Evolutionary conservation across 306 rosid genomes (phyloP), one percentile per base, ranked within the genome.

Genomic region (Malus asiatica): DNA sequence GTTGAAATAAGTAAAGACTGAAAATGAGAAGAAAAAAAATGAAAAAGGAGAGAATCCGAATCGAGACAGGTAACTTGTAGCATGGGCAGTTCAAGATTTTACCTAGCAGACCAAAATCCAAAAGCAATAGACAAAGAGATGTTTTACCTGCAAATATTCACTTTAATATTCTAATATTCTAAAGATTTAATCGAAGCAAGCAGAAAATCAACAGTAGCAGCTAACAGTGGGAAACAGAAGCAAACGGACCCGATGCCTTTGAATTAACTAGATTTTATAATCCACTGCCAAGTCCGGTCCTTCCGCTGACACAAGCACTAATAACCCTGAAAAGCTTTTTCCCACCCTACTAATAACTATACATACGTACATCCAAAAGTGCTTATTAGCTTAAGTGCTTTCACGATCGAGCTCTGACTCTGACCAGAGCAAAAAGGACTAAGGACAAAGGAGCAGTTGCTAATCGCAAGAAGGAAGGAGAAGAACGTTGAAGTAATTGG

Each of bases 161-260:
- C 18, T 48, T 48, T 48, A 15, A 32, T 18, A 64, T 32, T 4
- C 11, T 32, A 18, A 30, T 30, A 63, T 63, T 29, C 18, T 15
- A 5, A 27, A 62, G 14, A 62, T 53, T 53, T 13, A 29, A 14
- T 1, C 19, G 10, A 25, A 2, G 66, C 35, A 14, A 62, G 38
- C 66, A 14, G 66, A 48, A 48, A 48, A 16, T 19, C 53, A 48
- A 48, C 55, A 48, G 20, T 48, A 15, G 55, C 20, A 23, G 5
- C 32, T 11, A 22, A 30, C 5, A 13, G 72, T 66, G 66, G 67
- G 69, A 59, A 77, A 77, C 82, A 62, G 55, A 20, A 19, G 10
- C 57, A 25, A 52, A 46, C 86, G 89, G 96, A 87, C 79, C 72
- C 88, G 88, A 90, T 81, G 87, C 68, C 38, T 68, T 32, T 62